A percentile compares a stretch with the other conserved stretches of the same genome.
Evolutionary conservation across 1,284 basidiomycete genomes (phyloP).

Genomic region (Athelia sp.): DNA sequence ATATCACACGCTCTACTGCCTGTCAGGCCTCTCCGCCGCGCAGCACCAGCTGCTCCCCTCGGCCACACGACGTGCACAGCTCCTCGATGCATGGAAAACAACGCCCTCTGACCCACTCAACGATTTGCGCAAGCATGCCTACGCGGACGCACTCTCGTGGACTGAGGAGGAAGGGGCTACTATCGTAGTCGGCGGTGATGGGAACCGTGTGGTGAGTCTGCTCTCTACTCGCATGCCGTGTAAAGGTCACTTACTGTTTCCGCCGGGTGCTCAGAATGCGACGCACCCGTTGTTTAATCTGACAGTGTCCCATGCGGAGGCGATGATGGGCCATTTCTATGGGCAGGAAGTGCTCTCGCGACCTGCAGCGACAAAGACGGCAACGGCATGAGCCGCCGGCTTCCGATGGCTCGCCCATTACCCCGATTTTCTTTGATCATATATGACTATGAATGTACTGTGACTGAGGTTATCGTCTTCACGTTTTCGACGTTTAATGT

Average conservation of each 20-base stretch:
- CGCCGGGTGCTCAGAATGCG: conserved; percentile 58
- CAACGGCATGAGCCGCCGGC: too few relatives aligned
- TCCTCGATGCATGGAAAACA: conserved; percentile 40
- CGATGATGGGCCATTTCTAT: conserved; percentile 77
- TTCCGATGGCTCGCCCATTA: too few relatives aligned
- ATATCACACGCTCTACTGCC: conserved; percentile 90
- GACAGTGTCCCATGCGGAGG: conserved; percentile 68
- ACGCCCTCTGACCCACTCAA: conserved; percentile 13
- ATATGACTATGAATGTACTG: too few relatives aligned
- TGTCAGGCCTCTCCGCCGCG: conserved; percentile 83
- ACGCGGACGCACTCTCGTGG: conserved; percentile 66
- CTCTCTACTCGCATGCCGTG: neutral
- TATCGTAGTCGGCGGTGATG: conserved; percentile 57
- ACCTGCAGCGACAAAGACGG: too few relatives aligned
- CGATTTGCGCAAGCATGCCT: conserved; percentile 48
- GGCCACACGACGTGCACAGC: conserved; percentile 31
- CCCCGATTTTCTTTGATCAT: too few relatives aligned
- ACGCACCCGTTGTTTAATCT: conserved; percentile 88
- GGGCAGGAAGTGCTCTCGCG: conserved; percentile 39
- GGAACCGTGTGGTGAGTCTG: conserved; percentile 66
- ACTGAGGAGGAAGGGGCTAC: conserved; percentile 66
- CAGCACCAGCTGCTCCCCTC: conserved; percentile 73
- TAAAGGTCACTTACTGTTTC: neutral
- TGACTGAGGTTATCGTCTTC: too few relatives aligned
- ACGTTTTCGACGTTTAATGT: too few relatives aligned